Base-by-base conservation (phyloP, 331 rosid genomes). In the Malus hybrid region DNA sequence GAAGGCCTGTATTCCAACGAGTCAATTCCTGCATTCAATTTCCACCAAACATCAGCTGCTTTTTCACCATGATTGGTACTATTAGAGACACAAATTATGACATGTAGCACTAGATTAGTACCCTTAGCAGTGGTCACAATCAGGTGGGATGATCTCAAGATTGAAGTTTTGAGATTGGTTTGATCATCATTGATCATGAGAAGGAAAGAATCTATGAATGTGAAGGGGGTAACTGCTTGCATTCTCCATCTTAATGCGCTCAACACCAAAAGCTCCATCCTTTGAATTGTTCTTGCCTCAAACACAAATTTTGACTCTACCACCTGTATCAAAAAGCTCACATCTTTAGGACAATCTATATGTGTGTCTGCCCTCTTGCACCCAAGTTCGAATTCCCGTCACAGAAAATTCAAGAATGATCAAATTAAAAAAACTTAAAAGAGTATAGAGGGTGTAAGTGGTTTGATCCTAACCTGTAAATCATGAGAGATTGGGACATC, bases 191-290 rank as follows among this genome's bases (percentile, higher is more conserved):
- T 84, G 82, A 95, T 83, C 91, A 84, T 92, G 78, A 53, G 66
- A 61, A 95, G 91, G 86, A 85, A 95, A 70, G 80, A 70, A 73
- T 95, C 99, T 2, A 92, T 76, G 86, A 86, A 95, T 28, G 96
- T 84, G 79, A 95, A 92, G 11, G 97, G 99, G 64, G 97, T 95
- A 44, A 89, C 82, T 28, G 99, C 80, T 71, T 87, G 97, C 99
- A 95, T 90, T 86, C 92, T 95, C 99, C 99, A 95, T 58, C 81
- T 84, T 79, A 95, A 82, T 64, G 97, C 89, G 84, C 90, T 90
- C 63, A 95, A 86, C n/a, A 95, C 88, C 46, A 95, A 79, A 80
- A 95, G 99, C 80, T 95, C 99, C 99, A 95, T 95, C 72, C 97
- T 89, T 79, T 85, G 83, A 18, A 95, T 95, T 28, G 97, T 88